Conservation (phyloP, 768 basidiomycete species). For the Termitomyces sp. region DNA sequence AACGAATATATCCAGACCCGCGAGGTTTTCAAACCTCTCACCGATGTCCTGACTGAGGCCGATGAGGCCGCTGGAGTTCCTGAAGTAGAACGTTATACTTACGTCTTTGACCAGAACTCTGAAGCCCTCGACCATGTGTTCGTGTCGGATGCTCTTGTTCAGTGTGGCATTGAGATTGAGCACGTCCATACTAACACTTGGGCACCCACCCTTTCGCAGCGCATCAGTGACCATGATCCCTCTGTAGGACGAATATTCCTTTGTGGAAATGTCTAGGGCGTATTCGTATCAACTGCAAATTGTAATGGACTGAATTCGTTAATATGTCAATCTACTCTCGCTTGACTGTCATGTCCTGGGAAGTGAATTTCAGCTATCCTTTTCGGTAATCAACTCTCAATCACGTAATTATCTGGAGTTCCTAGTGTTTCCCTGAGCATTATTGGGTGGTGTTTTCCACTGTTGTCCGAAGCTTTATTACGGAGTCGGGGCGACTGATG, state of each 20-base stretch:
- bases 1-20: slow-evolving; percentile 55
- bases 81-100: slow-evolving; percentile 51
- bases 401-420: too few relatives aligned
- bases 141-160: slow-evolving; percentile 38
- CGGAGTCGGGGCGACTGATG: not conserved
- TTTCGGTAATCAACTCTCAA: too few relatives aligned
- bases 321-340: too few relatives aligned
- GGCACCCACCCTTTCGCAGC: slow-evolving; percentile 32
- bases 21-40: slow-evolving; percentile 42
- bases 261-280: slow-evolving; percentile 22
- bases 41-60: slow-evolving; percentile 36
- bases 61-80: slow-evolving; percentile 45
- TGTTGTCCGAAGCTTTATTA: too few relatives aligned
- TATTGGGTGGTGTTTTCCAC: too few relatives aligned
- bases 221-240: slow-evolving; percentile 59
- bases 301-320: too few relatives aligned
- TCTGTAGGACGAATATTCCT: slow-evolving; percentile 45
- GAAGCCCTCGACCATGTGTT: slow-evolving; percentile 59
- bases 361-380: too few relatives aligned
- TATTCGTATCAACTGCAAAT: not conserved
- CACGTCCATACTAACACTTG: slow-evolving; percentile 62
- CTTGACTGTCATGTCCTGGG: too few relatives aligned
- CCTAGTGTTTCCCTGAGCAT: too few relatives aligned
- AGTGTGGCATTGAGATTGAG: slow-evolving; percentile 39
- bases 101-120: slow-evolving; percentile 53